Conservation (phyloP, 2,329 filamentous ascomycete genomes). For the Aspergillus fischeri region DNA sequence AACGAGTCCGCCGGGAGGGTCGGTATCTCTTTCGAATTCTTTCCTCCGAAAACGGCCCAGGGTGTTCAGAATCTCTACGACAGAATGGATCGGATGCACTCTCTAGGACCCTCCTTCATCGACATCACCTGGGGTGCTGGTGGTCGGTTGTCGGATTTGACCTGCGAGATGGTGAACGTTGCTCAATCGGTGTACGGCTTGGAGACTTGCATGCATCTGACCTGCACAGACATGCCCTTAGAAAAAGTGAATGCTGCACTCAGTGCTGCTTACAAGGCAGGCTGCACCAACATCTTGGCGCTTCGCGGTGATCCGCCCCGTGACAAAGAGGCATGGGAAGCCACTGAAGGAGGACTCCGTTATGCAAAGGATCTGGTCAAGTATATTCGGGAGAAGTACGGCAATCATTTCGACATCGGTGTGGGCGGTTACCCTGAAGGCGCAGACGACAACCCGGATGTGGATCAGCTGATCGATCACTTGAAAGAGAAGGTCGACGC, state of each 20-base stretch:
- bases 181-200: slow-evolving; percentile 93
- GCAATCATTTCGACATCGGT: slow-evolving; percentile 92
- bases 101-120: slow-evolving; percentile 89
- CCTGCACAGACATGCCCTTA: slow-evolving; percentile 95
- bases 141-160: slow-evolving; percentile 83
- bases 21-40: slow-evolving; percentile 99
- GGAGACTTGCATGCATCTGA: slow-evolving; percentile 98
- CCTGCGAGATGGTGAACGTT: slow-evolving; percentile 95
- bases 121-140: slow-evolving; percentile 98
- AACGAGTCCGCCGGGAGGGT: slow-evolving; percentile 73
- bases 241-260: slow-evolving; percentile 89
- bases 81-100: slow-evolving; percentile 98
- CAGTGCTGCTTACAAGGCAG: slow-evolving; percentile 82
- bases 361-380: slow-evolving; percentile 89
- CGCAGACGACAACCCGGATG: slow-evolving; percentile 85
- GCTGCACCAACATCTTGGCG: slow-evolving; percentile 95
- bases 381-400: slow-evolving; percentile 74
- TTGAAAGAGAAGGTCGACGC: slow-evolving; percentile 96
- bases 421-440: slow-evolving; percentile 96
- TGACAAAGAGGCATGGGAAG: slow-evolving; percentile 91
- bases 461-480: slow-evolving; percentile 80
- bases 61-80: slow-evolving; percentile 99
- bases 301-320: slow-evolving; percentile 88
- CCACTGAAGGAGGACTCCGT: slow-evolving; percentile 77
- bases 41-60: slow-evolving; percentile 83